Conservation (phyloP, 2,329 filamentous ascomycete genomes). For the Scopulariopsis brevicaulis region DNA sequence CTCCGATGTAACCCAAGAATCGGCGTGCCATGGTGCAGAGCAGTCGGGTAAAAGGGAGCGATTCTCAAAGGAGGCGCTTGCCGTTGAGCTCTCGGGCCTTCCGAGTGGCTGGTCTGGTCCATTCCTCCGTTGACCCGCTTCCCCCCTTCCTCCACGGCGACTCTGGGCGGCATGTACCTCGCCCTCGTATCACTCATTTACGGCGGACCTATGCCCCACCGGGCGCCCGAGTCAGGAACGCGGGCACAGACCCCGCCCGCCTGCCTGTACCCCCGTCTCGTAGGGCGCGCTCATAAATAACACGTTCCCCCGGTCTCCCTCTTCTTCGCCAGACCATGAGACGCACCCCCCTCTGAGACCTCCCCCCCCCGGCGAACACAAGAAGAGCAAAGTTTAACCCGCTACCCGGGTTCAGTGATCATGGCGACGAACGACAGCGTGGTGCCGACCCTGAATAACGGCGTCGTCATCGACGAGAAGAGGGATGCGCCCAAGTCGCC, state of each 20-base stretch:
- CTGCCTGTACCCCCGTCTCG: too few relatives aligned
- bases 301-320: background rate
- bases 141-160: too few relatives aligned
- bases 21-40: background rate
- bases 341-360: background rate
- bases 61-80: background rate
- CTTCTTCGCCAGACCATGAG: background rate
- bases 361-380: background rate
- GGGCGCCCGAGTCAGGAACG: too few relatives aligned
- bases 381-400: background rate
- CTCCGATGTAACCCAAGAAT: background rate
- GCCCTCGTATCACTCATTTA: background rate
- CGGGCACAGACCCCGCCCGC: too few relatives aligned
- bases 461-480: background rate
- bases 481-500: background rate
- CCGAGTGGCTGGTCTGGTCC: background rate
- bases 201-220: background rate
- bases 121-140: background rate
- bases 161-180: background rate
- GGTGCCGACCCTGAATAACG: background rate
- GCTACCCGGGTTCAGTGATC: background rate
- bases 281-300: background rate
- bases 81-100: background rate
- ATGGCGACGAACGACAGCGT: constrained; percentile 1
- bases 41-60: background rate